phyloP scores from a whole-genome alignment of 306 rosid genomes.

The Neltuma alba region DNA sequence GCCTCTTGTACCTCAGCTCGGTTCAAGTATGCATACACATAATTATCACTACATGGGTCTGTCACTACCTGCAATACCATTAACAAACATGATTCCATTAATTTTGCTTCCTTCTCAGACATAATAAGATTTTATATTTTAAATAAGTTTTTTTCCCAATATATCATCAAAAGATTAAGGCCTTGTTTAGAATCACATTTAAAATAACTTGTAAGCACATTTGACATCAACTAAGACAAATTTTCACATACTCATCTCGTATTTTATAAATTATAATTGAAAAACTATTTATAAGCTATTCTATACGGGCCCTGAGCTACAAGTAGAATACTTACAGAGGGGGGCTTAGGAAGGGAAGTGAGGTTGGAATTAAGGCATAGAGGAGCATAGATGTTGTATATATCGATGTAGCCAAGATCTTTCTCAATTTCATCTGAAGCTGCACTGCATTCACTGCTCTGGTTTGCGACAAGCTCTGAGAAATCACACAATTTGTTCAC shows the following conservation, averaged over 20 bases:
- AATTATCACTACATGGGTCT: conserved; percentile 79
- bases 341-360: conserved; percentile 56
- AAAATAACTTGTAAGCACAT: no score
- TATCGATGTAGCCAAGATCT: conserved; percentile 34
- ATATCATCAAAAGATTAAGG: no score
- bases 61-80: conserved; percentile 51
- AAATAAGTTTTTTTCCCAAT: no score
- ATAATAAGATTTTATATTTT: no score
- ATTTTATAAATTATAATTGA: no score
- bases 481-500: conserved; percentile 35
- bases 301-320: no score
- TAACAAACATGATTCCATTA: no score
- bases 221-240: no score
- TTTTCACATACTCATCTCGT: no score
- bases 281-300: no score
- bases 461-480: conserved; percentile 22
- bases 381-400: conserved; percentile 60
- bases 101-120: no score
- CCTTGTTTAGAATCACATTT: no score
- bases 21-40: conserved; percentile 68
- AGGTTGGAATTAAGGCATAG: conserved; percentile 42
- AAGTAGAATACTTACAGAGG: conserved; percentile 49
- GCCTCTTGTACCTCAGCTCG: conserved; percentile 73
- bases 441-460: conserved; percentile 28
- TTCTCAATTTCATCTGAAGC: background rate